Percentiles rank a stretch among this genome's conserved stretches.
These are phyloP conservation scores for Pichia pseudocactophila DNA, from an alignment of 805 yeast species.

Conservation along the genomic window DNA sequence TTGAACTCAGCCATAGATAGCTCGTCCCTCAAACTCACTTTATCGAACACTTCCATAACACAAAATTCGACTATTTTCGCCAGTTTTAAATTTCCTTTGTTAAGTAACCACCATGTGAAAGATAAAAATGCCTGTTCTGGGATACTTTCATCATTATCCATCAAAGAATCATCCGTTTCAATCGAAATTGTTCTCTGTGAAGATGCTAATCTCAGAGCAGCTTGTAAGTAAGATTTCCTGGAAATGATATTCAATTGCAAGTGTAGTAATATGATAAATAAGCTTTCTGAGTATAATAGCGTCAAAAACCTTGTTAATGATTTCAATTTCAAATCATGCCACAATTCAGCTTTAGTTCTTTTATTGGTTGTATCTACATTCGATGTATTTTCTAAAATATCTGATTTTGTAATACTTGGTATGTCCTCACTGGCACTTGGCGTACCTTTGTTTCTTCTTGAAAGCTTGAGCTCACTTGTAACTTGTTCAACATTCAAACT, in stretches of 20 bases:
- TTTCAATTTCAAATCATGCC: slow-evolving; percentile 74
- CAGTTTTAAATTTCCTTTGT: slow-evolving; percentile 69
- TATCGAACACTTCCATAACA: slow-evolving; percentile 53
- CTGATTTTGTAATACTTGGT: slow-evolving; percentile 12
- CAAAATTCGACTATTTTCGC: slow-evolving; percentile 43
- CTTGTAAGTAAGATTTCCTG: slow-evolving; percentile 72
- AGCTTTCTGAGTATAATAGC: slow-evolving; percentile 55
- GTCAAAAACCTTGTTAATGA: slow-evolving; percentile 69
- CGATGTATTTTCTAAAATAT: not conserved
- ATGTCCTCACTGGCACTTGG: slow-evolving; percentile 17
- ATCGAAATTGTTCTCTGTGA: slow-evolving; percentile 22
- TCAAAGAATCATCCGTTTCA: slow-evolving; percentile 18
- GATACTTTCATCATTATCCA: slow-evolving; percentile 32
- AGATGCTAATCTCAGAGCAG: slow-evolving; percentile 65
- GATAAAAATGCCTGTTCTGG: slow-evolving; percentile 79
- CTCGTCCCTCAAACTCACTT: slow-evolving; percentile 65
- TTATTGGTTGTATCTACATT: not conserved
- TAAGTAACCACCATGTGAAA: slow-evolving; percentile 88
- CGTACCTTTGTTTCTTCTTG: slow-evolving; percentile 33
- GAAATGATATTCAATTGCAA: slow-evolving; percentile 85
- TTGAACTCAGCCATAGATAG: slow-evolving; percentile 56
- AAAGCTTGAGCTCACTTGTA: slow-evolving; percentile 55
- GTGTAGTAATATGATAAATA: slow-evolving; percentile 69
- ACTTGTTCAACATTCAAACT: slow-evolving; percentile 63
- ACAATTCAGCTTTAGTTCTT: slow-evolving; percentile 54